These are phyloP conservation scores for Xylaria arbuscula DNA, from an alignment of 2,329 filamentous ascomycete genomes.

Conservation along the genomic window DNA sequence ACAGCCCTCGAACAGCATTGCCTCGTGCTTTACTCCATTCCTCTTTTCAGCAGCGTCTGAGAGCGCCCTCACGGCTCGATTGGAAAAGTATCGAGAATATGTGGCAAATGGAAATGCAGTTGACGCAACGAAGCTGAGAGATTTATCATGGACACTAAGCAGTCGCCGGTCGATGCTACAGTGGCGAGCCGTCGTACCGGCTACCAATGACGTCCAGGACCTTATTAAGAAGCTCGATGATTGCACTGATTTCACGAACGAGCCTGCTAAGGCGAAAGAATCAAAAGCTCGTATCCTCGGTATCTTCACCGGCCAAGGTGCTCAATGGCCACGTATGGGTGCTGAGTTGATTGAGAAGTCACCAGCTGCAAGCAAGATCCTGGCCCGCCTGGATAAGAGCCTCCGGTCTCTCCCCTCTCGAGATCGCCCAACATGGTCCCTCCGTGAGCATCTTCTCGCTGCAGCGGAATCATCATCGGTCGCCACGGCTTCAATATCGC, in stretches of 20 bases:
- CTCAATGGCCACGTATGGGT: slow-evolving; percentile 49
- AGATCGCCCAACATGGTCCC: slow-evolving; percentile 38
- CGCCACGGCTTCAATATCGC: slow-evolving; percentile 36
- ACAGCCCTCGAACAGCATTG: background rate
- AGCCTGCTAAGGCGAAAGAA: background rate
- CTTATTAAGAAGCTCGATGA: slow-evolving; percentile 6
- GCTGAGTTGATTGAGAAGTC: slow-evolving; percentile 36
- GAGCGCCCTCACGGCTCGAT: background rate
- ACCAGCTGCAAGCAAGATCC: slow-evolving; percentile 22
- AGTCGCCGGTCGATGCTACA: background rate
- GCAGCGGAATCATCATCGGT: slow-evolving; percentile 15
- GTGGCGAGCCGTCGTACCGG: slow-evolving; percentile 3
- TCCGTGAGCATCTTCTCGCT: slow-evolving; percentile 18
- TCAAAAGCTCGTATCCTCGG: slow-evolving; percentile 35
- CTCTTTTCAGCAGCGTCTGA: slow-evolving; percentile 4
- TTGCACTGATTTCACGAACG: background rate
- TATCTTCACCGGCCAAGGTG: slow-evolving; percentile 51
- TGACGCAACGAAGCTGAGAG: background rate
- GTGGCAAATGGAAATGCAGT: background rate
- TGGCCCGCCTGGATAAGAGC: slow-evolving; percentile 37
- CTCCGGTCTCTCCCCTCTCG: slow-evolving; percentile 36
- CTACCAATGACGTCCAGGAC: background rate
- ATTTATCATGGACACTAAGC: slow-evolving; percentile 2
- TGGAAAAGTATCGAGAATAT: slow-evolving; percentile 1
- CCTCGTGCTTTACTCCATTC: background rate